Evolutionary conservation across 2,329 filamentous ascomycete genomes (phyloP).

Genomic region (Cladophialophora exuberans): DNA sequence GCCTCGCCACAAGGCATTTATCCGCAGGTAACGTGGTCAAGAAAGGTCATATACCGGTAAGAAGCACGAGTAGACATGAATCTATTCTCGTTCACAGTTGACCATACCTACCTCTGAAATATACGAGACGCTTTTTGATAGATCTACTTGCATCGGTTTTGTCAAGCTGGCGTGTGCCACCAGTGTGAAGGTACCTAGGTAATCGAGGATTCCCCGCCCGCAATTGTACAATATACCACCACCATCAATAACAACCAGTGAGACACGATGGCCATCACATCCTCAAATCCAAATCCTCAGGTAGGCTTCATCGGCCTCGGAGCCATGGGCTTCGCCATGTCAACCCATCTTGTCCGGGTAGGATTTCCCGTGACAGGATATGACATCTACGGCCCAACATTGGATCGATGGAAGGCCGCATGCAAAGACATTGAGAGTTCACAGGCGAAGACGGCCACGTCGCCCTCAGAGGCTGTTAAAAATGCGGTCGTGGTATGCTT

Average conservation of each 20-base stretch:
- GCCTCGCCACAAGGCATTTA: slow-evolving; percentile 16
- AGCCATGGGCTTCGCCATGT: slow-evolving; percentile 83
- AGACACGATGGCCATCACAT: slow-evolving; percentile 21
- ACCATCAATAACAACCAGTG: neutral
- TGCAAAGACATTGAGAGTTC: slow-evolving; percentile 65
- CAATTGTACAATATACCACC: neutral
- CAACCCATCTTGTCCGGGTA: slow-evolving; percentile 69
- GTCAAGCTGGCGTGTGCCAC: too few relatives aligned
- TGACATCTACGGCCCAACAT: slow-evolving; percentile 69
- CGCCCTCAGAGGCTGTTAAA: slow-evolving; percentile 62
- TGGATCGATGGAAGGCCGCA: slow-evolving; percentile 66
- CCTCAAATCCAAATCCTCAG: slow-evolving; percentile 45
- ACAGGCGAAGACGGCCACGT: slow-evolving; percentile 63
- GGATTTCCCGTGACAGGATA: slow-evolving; percentile 71
- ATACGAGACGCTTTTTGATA: too few relatives aligned
- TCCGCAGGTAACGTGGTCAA: neutral
- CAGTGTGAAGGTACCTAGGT: too few relatives aligned
- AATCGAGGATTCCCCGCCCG: too few relatives aligned
- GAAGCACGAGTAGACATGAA: too few relatives aligned
- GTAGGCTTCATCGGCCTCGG: slow-evolving; percentile 75
- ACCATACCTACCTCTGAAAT: too few relatives aligned
- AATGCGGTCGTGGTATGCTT: slow-evolving; percentile 42
- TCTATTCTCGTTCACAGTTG: too few relatives aligned
- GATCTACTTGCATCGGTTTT: too few relatives aligned
- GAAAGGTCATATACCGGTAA: neutral